These are phyloP conservation scores for Aspergillus sp. DNA, from an alignment of 2,329 filamentous ascomycete genomes.

Conservation along the genomic window DNA sequence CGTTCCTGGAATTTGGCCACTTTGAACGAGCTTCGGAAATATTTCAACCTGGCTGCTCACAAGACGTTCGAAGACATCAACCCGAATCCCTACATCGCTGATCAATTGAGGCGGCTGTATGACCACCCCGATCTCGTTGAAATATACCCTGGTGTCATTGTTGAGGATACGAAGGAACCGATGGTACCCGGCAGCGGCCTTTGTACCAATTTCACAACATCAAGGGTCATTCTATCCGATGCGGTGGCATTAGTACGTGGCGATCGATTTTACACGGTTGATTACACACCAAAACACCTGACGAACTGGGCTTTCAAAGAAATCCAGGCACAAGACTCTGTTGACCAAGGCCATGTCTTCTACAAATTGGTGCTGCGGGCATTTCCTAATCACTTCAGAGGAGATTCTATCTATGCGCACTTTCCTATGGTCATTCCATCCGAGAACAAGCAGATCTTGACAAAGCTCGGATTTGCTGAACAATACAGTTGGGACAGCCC, in stretches of 20 bases:
- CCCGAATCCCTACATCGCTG: constrained; percentile 48
- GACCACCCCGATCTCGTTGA: constrained; percentile 56
- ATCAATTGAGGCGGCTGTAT: constrained; percentile 48
- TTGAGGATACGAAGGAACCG: constrained; percentile 56
- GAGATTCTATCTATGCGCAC: constrained; percentile 51
- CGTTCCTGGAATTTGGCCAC: constrained; percentile 62
- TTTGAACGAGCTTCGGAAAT: constrained; percentile 57
- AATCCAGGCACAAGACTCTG: constrained; percentile 42
- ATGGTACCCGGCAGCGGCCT: constrained; percentile 50
- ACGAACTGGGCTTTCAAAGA: constrained; percentile 49
- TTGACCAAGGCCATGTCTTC: constrained; percentile 52
- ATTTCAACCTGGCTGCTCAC: constrained; percentile 52
- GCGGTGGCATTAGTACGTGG: constrained; percentile 48
- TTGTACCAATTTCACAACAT: constrained; percentile 49
- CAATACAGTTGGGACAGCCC: constrained; percentile 43
- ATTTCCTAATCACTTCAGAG: constrained; percentile 50
- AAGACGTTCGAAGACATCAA: constrained; percentile 55
- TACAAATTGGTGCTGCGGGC: constrained; percentile 54
- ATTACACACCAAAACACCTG: constrained; percentile 45
- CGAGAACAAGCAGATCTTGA: constrained; percentile 47
- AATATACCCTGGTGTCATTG: constrained; percentile 58
- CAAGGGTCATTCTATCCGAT: constrained; percentile 46
- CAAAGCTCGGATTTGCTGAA: constrained; percentile 39
- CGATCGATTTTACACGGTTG: constrained; percentile 49
- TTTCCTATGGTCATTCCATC: constrained; percentile 50